Percentiles rank a stretch among this genome's conserved stretches.
Conservation (phyloP, 2,329 filamentous ascomycete species). For the Chaetothyriales sp. region DNA sequence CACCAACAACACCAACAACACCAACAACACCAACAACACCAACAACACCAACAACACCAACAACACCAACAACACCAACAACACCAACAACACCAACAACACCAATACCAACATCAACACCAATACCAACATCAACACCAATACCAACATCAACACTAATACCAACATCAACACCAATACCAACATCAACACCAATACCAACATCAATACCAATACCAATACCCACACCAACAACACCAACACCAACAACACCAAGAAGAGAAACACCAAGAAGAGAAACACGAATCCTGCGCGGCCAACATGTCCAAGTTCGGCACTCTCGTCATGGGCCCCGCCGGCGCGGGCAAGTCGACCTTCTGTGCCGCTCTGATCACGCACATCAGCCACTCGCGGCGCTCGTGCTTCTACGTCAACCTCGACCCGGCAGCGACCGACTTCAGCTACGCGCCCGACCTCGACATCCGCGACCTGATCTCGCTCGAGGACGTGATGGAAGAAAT, state of each 20-base stretch:
- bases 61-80: no score
- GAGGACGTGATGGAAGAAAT: slow-evolving; percentile 96
- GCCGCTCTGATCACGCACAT: slow-evolving; percentile 85
- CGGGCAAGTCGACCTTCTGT: slow-evolving; percentile 96
- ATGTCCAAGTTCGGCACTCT: slow-evolving; percentile 94
- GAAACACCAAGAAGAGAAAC: not conserved
- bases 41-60: no score
- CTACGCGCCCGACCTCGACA: slow-evolving; percentile 85
- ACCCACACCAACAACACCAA: not conserved
- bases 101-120: no score
- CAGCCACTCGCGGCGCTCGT: slow-evolving; percentile 76
- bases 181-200: no score
- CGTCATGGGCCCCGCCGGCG: slow-evolving; percentile 91
- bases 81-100: no score
- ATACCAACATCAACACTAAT: no score
- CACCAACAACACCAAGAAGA: no score
- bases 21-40: no score
- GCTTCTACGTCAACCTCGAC: slow-evolving; percentile 97
- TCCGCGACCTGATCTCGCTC: slow-evolving; percentile 84
- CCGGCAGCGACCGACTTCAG: slow-evolving; percentile 87
- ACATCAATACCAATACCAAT: no score
- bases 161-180: no score
- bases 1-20: no score
- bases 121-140: no score
- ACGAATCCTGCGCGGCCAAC: not conserved